Evolutionary conservation across 1,284 basidiomycete species (phyloP), one percentile per base, ranked within the genome.

Genomic region (Trametes hirsuta): DNA sequence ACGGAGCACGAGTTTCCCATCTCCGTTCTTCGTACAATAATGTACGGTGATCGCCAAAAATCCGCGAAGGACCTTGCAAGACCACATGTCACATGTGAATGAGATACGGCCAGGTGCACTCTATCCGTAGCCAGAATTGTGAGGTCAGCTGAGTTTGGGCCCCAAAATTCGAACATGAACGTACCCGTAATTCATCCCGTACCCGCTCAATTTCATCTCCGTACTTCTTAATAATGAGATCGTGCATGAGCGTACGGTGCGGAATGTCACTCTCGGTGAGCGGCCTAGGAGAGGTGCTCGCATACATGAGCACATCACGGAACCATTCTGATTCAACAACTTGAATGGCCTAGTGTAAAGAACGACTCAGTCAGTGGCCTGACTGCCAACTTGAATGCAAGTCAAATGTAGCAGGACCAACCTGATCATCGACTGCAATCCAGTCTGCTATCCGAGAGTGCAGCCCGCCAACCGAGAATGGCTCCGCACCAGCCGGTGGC

Each of bases 41-140:
- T 69, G 68, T 0, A 58, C 53, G 0, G 66, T 69, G 2, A 69
- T 40, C 1, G 61, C 68, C 59, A 69, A 61, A 25, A 59, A 68
- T n/a, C 58, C 30, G 3, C 25, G 24, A 0, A 63, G 61, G 35
- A 59, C 45, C 6, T 15, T 6, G 30, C 61, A 56, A 8, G 61
- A 59, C 66, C 68, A 69, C 4, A 63, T 41, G 24, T 69, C 68
- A 2, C 45, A 49, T 1, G 66, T 69, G 18, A 67, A 55, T 2
- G 54, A 55, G 21, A 49, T 55, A 22, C 54, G 39, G 2, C 54
- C 54, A 8, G 49, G 47, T 12, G 47, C 39, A 35, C 12, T 12
- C 54, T 55, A 34, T 49, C 21, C 14, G 24, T 35, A 15, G 8
- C 22, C 4, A 42, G 5, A 18, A 3, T 34, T n/a, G 24, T n/a